Conservation (phyloP, 768 basidiomycete species). For the Leccinellum albellum region DNA sequence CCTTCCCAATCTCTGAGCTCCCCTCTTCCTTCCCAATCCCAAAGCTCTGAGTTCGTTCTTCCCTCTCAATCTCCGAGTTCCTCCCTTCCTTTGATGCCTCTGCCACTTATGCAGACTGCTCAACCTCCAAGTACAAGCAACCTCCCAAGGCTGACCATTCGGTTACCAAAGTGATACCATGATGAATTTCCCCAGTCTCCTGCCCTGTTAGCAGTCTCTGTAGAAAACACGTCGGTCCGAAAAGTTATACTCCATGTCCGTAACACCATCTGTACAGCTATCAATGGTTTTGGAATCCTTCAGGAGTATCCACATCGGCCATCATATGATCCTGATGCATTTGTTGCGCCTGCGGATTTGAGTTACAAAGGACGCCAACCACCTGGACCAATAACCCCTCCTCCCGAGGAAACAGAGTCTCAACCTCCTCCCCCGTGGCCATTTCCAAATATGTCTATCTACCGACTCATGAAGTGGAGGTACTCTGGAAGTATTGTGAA, state of each 20-base stretch:
- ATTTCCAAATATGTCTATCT: background rate
- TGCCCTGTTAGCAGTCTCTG: background rate
- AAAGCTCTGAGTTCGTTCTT: too few relatives aligned
- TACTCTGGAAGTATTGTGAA: background rate
- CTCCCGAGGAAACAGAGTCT: background rate
- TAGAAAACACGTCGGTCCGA: background rate
- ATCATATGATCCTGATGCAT: background rate
- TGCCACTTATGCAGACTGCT: too few relatives aligned
- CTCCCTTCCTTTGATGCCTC: too few relatives aligned
- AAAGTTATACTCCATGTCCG: background rate
- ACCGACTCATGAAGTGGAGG: background rate
- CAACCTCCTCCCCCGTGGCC: background rate
- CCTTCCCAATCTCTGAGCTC: too few relatives aligned
- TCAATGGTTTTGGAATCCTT: background rate
- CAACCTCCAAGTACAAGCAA: too few relatives aligned
- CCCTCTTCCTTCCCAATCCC: too few relatives aligned
- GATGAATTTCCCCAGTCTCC: background rate
- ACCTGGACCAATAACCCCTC: background rate
- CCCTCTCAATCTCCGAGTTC: too few relatives aligned
- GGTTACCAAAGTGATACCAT: background rate
- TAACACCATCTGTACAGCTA: background rate
- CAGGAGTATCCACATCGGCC: background rate
- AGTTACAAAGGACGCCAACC: background rate
- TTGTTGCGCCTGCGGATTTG: background rate
- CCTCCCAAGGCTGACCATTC: background rate